Evolutionary conservation across 208 protist genomes (phyloP), one percentile per base, ranked within the genome.

Genomic region (Naegleria fowleri): DNA sequence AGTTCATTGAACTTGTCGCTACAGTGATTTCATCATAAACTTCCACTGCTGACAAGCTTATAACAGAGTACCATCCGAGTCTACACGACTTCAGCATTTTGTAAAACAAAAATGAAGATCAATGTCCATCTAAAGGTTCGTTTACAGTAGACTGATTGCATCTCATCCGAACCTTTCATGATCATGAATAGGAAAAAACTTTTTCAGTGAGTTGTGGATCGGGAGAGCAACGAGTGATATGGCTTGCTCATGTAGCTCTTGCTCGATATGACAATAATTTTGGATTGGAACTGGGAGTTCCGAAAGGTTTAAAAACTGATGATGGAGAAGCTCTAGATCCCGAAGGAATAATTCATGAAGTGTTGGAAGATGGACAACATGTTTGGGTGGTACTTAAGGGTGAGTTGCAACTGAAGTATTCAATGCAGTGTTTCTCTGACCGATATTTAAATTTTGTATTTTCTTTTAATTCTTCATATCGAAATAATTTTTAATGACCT

Each of bases 321-420:
- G 41, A 88, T 0, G 39, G 41, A n/a, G 33, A 88, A 13, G 0
- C 40, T 38, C 41, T 88, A 0, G 85, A 88, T 15, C 1, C 39
- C 7, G 40, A 88, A 38, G 9, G 2, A 7, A 25, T 36, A n/a
- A 88, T 88, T 36, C 51, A 88, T 13, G 41, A 88, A 39, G 41
- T 58, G 9, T 11, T 88, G 36, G 85, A 36, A 22, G 85, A 88
- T 39, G 33, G 33, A 43, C 85, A 88, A 58, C 85, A 88, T 13
- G 85, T 88, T 36, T 88, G 85, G 85, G 85, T 88, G 40, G 9
- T 88, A 0, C 16, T 88, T 39, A 88, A 88, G n/a, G 85, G 85
- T 88, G 55, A 79, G 67, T 79, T 29, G 22, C 19, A 29, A 29
- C 19, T 29, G 43, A 48, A 48, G 7, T 48, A 48, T 48, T 9